phyloP scores from a whole-genome alignment of 352 stramenopile species.

The Phytopythium ostracodes region DNA sequence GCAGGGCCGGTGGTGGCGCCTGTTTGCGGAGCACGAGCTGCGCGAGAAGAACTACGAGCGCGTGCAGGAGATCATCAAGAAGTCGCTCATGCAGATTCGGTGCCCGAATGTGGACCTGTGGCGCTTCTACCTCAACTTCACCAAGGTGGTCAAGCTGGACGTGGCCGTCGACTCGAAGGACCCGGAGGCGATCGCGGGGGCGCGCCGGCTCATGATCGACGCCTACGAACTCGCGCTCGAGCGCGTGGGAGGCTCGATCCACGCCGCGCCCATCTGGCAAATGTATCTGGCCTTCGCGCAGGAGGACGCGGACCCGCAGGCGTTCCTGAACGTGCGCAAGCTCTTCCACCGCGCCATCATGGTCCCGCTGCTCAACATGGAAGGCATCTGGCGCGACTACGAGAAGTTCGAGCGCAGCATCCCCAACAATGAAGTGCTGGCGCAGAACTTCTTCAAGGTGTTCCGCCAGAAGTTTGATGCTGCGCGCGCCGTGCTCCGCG shows the following conservation, averaged over 20 bases:
- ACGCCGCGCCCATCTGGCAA: slow-evolving; percentile 77
- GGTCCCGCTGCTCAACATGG: slow-evolving; percentile 73
- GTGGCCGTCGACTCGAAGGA: slow-evolving; percentile 65
- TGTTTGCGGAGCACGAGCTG: slow-evolving; percentile 83
- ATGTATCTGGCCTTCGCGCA: slow-evolving; percentile 80
- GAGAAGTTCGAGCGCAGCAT: slow-evolving; percentile 87
- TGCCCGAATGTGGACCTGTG: slow-evolving; percentile 83
- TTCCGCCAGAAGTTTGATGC: slow-evolving; percentile 84
- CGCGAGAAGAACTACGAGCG: slow-evolving; percentile 83
- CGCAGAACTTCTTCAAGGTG: slow-evolving; percentile 87
- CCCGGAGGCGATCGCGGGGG: slow-evolving; percentile 43
- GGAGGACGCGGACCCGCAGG: slow-evolving; percentile 67
- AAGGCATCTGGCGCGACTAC: slow-evolving; percentile 84
- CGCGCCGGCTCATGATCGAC: slow-evolving; percentile 78
- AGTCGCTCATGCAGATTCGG: slow-evolving; percentile 81
- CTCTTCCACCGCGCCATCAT: slow-evolving; percentile 81
- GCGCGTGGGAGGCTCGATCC: slow-evolving; percentile 77
- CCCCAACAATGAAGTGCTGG: slow-evolving; percentile 83
- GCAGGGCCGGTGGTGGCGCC: slow-evolving; percentile 81
- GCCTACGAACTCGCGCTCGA: slow-evolving; percentile 81
- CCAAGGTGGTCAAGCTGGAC: slow-evolving; percentile 80
- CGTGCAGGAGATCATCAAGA: slow-evolving; percentile 86
- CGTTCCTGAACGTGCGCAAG: slow-evolving; percentile 77
- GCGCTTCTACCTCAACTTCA: slow-evolving; percentile 87
- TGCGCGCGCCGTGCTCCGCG: slow-evolving; percentile 65